These are phyloP conservation scores for Cetradonia linearis DNA, from an alignment of 495 filamentous ascomycete species.

Conservation along the genomic window DNA sequence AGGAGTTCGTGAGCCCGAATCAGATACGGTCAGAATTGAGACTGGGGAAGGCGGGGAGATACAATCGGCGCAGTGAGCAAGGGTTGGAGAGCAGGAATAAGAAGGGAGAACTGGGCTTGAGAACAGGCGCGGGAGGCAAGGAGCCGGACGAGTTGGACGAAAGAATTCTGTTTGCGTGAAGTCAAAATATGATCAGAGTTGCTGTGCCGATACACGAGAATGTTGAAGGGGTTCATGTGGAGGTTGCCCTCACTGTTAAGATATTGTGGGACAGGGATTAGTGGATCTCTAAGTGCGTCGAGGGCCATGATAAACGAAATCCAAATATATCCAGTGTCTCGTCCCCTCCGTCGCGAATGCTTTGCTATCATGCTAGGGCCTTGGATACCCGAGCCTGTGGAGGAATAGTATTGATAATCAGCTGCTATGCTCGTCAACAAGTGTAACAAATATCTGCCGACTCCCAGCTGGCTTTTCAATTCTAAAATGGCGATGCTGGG, in stretches of 20 bases:
- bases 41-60: slow-evolving; percentile 60
- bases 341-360: not conserved
- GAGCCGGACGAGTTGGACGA: slow-evolving; percentile 67
- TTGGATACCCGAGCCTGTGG: too few species aligned
- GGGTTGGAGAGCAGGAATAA: slow-evolving; percentile 60
- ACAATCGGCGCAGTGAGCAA: slow-evolving; percentile 63
- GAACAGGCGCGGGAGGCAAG: slow-evolving; percentile 50
- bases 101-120: slow-evolving; percentile 64
- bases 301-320: not conserved
- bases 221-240: not conserved
- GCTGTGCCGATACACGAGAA: not conserved
- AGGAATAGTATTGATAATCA: not conserved
- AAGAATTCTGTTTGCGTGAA: slow-evolving; percentile 66
- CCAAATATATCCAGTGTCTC: not conserved
- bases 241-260: not conserved
- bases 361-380: not conserved
- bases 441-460: not conserved
- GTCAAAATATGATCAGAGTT: too few species aligned
- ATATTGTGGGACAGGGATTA: not conserved
- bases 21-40: slow-evolving; percentile 76
- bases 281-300: not conserved
- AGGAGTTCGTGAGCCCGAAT: slow-evolving; percentile 94
- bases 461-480: too few species aligned
- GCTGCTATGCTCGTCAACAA: too few species aligned
- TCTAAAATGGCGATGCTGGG: too few species aligned